Evolutionary conservation across 306 rosid genomes (phyloP).

Genomic region (Casuarina cunninghamiana): DNA sequence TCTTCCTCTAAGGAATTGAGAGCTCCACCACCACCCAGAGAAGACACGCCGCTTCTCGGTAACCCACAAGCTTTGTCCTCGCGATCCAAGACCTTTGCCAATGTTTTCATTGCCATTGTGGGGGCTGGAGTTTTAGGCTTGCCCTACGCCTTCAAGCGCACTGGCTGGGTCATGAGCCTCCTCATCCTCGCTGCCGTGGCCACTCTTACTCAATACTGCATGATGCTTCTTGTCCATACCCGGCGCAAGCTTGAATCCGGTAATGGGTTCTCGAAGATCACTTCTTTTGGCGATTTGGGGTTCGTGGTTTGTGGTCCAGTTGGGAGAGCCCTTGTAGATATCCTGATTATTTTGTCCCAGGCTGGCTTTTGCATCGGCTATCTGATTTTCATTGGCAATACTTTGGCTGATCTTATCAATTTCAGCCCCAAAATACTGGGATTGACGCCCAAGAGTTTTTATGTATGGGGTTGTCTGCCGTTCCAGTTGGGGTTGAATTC

Average conservation of each 20-base stretch:
- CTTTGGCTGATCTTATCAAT: slow-evolving; percentile 36
- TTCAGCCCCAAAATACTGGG: slow-evolving; percentile 29
- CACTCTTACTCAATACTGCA: slow-evolving; percentile 45
- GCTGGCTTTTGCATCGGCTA: slow-evolving; percentile 57
- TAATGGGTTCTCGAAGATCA: slow-evolving; percentile 27
- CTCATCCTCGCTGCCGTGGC: slow-evolving; percentile 46
- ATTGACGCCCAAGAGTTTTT: slow-evolving; percentile 39
- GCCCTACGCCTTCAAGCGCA: slow-evolving; percentile 56
- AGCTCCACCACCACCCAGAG: slow-evolving; percentile 38
- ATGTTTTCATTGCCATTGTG: slow-evolving; percentile 57
- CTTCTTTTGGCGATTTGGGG: slow-evolving; percentile 59
- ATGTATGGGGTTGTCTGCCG: slow-evolving; percentile 53
- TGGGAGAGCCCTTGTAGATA: slow-evolving; percentile 43
- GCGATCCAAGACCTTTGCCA: slow-evolving; percentile 52
- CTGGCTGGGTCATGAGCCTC: slow-evolving; percentile 51
- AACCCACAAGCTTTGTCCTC: slow-evolving; percentile 35
- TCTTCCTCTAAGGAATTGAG: slow-evolving; percentile 31
- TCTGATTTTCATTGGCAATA: slow-evolving; percentile 51
- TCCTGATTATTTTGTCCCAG: slow-evolving; percentile 47
- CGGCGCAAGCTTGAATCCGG: slow-evolving; percentile 53
- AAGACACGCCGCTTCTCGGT: slow-evolving; percentile 49
- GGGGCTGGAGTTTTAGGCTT: slow-evolving; percentile 63
- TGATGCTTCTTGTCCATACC: slow-evolving; percentile 55
- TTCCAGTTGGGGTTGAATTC: slow-evolving; percentile 55
- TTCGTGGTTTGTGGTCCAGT: slow-evolving; percentile 41